Evolutionary conservation across 1,284 basidiomycete species (phyloP), one percentile per base, ranked within the genome.

Genomic region (Malassezia obtusa): DNA sequence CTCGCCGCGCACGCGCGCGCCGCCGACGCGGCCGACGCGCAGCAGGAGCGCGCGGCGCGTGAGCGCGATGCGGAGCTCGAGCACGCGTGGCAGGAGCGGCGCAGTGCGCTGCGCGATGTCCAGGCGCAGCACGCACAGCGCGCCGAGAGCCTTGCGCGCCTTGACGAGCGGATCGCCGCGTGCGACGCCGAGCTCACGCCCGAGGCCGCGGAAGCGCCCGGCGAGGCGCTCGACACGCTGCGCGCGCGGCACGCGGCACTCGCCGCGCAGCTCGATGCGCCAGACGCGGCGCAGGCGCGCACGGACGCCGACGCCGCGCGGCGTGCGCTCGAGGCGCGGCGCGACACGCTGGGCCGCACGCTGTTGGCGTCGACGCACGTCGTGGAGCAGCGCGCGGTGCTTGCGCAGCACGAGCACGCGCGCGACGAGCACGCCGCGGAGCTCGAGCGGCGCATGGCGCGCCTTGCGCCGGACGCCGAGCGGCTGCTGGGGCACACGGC

Each of bases 401-500:
- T 26, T 4, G 45, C 44, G 9, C 35, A 47, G 19, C 43, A 62
- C 21, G 46, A 61, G 33, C 49, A 55, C 33, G 58, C 59, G 41
- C 53, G 77, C 14, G 68, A 75, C 26, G 76, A 79, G 40, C 77
- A 86, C 26, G 82, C 84, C 60, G 71, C 68, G 21, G 76, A 79
- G 32, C 81, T 84, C 31, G 77, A 79, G 21, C 60, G 63, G 33
- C 76, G 74, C 30, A 79, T 85, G 35, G 83, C 85, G 63, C 83
- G 81, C 65, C 84, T 45, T 12, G 21, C 8, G 1, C 4, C 43
- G 12, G 43, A 45, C 12, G 43, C 43, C 10, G 17, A 30, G 32
- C 21, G 12, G 3, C 21, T 45, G 25, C 30, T 43, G 17, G 39
- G 39, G 12, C 14, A 43, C n/a, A 14, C 43, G 21, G 5, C 22